phyloP scores from a whole-genome alignment of 768 basidiomycete species.

The Pholiota microspora region DNA sequence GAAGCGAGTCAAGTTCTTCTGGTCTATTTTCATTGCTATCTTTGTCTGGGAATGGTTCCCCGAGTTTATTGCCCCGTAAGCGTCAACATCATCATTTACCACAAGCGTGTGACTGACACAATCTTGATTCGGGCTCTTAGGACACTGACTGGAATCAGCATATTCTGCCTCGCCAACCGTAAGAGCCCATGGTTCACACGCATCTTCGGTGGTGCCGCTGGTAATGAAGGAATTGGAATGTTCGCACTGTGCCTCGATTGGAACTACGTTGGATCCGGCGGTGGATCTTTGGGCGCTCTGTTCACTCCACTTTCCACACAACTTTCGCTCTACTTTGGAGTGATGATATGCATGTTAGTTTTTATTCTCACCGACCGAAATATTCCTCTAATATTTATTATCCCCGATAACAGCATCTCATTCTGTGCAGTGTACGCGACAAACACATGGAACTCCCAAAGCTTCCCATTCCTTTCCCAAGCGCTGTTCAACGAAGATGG shows the following conservation, averaged over 20 bases:
- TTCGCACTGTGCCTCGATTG: conserved; percentile 62
- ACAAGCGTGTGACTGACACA: background rate
- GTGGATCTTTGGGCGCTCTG: conserved; percentile 41
- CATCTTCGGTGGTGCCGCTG: conserved; percentile 54
- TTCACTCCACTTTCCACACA: conserved; percentile 57
- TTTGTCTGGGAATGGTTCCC: conserved; percentile 60
- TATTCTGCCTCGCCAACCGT: conserved; percentile 53
- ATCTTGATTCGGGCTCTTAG: conserved; percentile 22
- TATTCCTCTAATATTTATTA: background rate
- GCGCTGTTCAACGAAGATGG: conserved; percentile 51
- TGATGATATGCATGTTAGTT: conserved; percentile 49
- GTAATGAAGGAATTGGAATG: conserved; percentile 61
- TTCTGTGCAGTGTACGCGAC: conserved; percentile 43
- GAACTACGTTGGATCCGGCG: conserved; percentile 52
- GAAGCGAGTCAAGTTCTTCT: conserved; percentile 60
- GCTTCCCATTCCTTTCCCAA: conserved; percentile 60
- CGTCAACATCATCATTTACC: conserved; percentile 2
- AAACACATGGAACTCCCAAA: conserved; percentile 57
- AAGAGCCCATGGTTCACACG: conserved; percentile 49
- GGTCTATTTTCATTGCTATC: conserved; percentile 49
- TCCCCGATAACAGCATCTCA: conserved; percentile 29
- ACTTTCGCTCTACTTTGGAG: conserved; percentile 47
- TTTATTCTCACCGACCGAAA: background rate
- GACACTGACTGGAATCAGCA: conserved; percentile 56
- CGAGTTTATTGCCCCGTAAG: conserved; percentile 42